phyloP scores from a whole-genome alignment of 2,329 filamentous ascomycete species.

The Colletotrichum liriopes region DNA sequence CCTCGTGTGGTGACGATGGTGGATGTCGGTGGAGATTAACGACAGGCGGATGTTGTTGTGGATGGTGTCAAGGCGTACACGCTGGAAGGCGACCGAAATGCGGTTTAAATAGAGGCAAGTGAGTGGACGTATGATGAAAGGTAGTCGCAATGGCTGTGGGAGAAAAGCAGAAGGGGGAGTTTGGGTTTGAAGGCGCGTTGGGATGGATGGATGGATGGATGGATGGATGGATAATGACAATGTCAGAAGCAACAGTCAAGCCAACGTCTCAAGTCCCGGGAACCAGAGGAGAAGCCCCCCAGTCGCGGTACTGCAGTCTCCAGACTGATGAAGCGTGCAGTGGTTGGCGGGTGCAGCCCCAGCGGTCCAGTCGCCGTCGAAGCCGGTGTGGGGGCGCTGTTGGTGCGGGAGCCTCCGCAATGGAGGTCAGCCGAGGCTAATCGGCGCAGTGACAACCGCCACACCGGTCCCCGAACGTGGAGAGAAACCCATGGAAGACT shows the following conservation, averaged over 20 bases:
- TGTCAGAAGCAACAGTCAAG: constrained; percentile 32
- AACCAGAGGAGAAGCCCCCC: constrained; percentile 19
- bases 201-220: constrained; percentile 21
- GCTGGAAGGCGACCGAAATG: constrained; percentile 18
- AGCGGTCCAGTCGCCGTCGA: constrained; percentile 24
- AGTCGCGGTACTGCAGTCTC: constrained; percentile 31
- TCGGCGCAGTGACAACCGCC: constrained; percentile 20
- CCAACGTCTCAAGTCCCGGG: neutral
- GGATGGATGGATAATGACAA: constrained; percentile 30
- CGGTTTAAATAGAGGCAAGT: neutral
- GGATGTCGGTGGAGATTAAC: neutral
- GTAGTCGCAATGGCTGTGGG: constrained; percentile 18
- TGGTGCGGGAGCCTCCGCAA: constrained; percentile 35
- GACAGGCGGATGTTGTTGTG: neutral
- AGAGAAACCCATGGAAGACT: constrained; percentile 35
- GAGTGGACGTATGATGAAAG: neutral
- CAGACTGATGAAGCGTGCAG: constrained; percentile 5
- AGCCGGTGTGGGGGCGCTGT: constrained; percentile 21
- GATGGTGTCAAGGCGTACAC: neutral
- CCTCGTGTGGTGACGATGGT: constrained; percentile 28
- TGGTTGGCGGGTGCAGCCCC: constrained; percentile 6
- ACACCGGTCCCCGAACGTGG: neutral
- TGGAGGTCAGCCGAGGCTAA: constrained; percentile 39
- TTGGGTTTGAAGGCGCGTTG: constrained; percentile 14
- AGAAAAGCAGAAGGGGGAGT: constrained; percentile 7